These are phyloP conservation scores for Aspergillus sojae DNA, from an alignment of 2,329 filamentous ascomycete genomes.

Conservation along the genomic window DNA sequence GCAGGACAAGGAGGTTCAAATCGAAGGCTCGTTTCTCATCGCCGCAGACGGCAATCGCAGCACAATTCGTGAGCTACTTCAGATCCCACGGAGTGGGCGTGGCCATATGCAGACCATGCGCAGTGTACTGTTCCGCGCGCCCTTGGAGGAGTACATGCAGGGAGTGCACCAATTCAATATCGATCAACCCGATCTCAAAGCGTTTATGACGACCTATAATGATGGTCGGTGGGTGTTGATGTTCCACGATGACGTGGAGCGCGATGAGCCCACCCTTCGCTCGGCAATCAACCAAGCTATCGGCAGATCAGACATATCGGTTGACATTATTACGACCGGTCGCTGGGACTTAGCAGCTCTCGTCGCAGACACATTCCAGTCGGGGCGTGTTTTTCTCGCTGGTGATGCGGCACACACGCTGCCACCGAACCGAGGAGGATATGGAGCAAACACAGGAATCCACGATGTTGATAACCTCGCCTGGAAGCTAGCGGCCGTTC, in stretches of 20 bases:
- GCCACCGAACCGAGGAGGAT: constrained; percentile 33
- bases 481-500: constrained; percentile 46
- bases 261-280: constrained; percentile 23
- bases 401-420: constrained; percentile 37
- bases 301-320: constrained; percentile 29
- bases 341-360: constrained; percentile 36
- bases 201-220: constrained; percentile 27
- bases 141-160: constrained; percentile 20
- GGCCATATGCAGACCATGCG: constrained; percentile 26
- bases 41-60: constrained; percentile 40
- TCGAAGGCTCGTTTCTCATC: constrained; percentile 42
- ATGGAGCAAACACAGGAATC: constrained; percentile 39
- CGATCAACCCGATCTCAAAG: constrained; percentile 21
- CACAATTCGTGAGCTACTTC: constrained; percentile 21
- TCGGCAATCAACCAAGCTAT: constrained; percentile 31
- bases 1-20: constrained; percentile 8
- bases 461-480: constrained; percentile 47
- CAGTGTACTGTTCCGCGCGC: constrained; percentile 27
- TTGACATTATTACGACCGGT: constrained; percentile 38
- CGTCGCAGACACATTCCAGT: constrained; percentile 29
- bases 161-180: constrained; percentile 26
- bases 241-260: constrained; percentile 27
- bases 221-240: constrained; percentile 30
- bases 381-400: constrained; percentile 35
- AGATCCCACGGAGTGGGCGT: constrained; percentile 23